Base-by-base conservation (phyloP, 2,329 filamentous ascomycete genomes). In the Penicillium janthinellum region DNA sequence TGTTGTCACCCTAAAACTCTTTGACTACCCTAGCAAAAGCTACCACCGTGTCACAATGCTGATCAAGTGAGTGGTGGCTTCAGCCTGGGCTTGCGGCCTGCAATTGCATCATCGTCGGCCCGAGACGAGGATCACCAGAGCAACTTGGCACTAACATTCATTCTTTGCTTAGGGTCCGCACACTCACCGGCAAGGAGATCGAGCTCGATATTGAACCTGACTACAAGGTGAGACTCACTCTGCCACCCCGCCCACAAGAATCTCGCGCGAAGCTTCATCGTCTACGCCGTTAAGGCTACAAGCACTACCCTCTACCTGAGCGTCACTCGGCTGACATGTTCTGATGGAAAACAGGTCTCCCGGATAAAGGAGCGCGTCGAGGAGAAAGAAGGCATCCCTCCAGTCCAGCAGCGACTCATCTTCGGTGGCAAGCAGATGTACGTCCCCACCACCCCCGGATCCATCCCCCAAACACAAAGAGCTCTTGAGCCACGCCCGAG, bases 331-430 rank as follows among this genome's bases (percentile, higher is more conserved):
- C 56, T 58, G 17, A 58, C 50, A 25, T 28, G 38, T 14, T 6
- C 11, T n/a, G 4, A 38, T 49, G 17, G n/a, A 49, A 51, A 49
- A 22, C 67, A 96, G 92, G 91, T 98, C 69, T 89, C 90, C 42
- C 88, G 93, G 77, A 98, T 99, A 84, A 99, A 99, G 84, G 95
- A 98, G 81, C 93, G 94, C 72, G 95, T 99, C 57, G 95, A 99
- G 79, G 95, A 99, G 83, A 98, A 98, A 81, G 95, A 98, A 76
- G 95, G 95, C 58, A 99, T 99, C 71, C 94, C 95, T 45, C 95
- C 95, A 0, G 92, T 95, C 17, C 95, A 99, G 80, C 95, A 99
- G 80, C 89, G 95, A 60, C 82, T 99, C 67, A 99, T 99, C 73
- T 97, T 90, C 75, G 92, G 94, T 56, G 95, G 95, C 72, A 99